phyloP scores from a whole-genome alignment of 139 green algal species.

The Volvox africanus region DNA sequence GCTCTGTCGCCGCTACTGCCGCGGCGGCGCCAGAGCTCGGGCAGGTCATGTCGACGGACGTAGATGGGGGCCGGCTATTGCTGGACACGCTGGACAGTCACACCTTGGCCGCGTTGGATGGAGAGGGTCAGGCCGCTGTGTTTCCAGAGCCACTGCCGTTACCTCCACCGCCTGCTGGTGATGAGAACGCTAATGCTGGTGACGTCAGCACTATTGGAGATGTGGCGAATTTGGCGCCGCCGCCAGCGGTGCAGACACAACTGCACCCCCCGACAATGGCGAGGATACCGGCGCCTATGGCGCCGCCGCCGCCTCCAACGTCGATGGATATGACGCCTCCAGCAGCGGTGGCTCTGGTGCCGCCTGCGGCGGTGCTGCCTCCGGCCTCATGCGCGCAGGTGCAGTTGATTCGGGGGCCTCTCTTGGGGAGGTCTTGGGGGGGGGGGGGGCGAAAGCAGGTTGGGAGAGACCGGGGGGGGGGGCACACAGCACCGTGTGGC shows the following conservation, averaged over 20 bases:
- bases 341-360: too few relatives aligned
- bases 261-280: background rate
- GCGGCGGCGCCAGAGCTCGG: background rate
- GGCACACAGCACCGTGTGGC: too few relatives aligned
- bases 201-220: background rate
- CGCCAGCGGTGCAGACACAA: background rate
- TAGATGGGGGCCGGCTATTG: background rate
- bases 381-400: background rate
- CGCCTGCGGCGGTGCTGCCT: background rate
- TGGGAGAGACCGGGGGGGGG: too few relatives aligned
- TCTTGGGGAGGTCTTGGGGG: background rate
- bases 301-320: too few relatives aligned
- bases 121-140: background rate
- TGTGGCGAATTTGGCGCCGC: background rate
- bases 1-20: background rate
- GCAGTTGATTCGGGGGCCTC: background rate
- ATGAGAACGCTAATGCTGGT: background rate
- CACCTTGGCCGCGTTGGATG: background rate
- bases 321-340: background rate
- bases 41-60: background rate
- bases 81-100: background rate
- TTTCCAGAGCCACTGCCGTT: background rate
- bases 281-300: background rate
- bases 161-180: background rate
- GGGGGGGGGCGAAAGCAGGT: too few relatives aligned